phyloP scores from a whole-genome alignment of 371 early-diverging fungal species.

The Umbelopsis sp. region DNA sequence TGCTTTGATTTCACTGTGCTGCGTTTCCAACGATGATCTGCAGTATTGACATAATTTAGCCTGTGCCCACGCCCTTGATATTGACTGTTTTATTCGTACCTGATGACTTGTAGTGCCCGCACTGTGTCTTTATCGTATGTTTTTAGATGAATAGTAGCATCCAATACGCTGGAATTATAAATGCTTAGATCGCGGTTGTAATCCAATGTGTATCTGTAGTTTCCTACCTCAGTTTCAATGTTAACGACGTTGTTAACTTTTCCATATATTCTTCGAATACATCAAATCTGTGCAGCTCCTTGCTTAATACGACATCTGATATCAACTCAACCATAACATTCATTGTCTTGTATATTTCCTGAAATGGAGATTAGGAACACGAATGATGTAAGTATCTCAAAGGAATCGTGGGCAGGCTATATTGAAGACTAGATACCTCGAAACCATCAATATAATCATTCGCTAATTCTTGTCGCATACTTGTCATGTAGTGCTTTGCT shows the following conservation, averaged over 20 bases:
- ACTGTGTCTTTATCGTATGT: slow-evolving; percentile 14
- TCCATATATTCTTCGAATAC: slow-evolving; percentile 2
- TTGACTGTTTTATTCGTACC: not conserved
- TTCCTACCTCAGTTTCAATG: slow-evolving; percentile 3
- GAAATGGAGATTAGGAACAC: not conserved
- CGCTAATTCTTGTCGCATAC: not conserved
- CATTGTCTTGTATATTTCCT: not conserved
- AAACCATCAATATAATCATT: not conserved
- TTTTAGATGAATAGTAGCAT: not conserved
- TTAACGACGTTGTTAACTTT: not conserved
- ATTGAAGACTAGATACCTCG: not conserved
- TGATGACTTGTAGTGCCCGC: slow-evolving; percentile 8
- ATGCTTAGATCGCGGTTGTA: not conserved
- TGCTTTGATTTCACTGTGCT: not conserved
- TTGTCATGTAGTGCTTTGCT: not conserved
- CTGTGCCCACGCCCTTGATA: not conserved
- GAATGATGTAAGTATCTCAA: too few relatives aligned
- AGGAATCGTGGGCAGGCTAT: not conserved
- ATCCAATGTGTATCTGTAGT: not conserved
- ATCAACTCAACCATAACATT: not conserved
- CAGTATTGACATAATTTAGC: not conserved
- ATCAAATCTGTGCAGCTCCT: not conserved
- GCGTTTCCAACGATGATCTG: slow-evolving; percentile 9
- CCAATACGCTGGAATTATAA: not conserved
- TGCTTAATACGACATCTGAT: not conserved